A percentile compares a stretch with the other conserved stretches of the same genome.
phyloP scores from a whole-genome alignment of 2,329 filamentous ascomycete species.

The Colletotrichum agaves region DNA sequence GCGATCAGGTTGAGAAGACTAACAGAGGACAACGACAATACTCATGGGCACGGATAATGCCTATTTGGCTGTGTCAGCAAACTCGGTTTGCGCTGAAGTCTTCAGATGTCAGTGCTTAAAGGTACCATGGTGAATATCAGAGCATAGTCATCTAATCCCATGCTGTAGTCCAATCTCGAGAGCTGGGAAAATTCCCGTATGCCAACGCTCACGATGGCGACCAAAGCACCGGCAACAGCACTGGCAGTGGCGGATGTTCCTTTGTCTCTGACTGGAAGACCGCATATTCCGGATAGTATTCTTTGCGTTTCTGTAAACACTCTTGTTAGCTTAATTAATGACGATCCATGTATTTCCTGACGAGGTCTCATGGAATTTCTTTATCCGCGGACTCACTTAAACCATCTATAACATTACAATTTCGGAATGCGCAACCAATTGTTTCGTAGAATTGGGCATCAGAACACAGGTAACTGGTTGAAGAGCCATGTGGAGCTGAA shows the following conservation, averaged over 20 bases:
- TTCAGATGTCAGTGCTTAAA: not conserved
- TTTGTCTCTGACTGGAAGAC: conserved; percentile 7
- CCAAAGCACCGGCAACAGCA: conserved; percentile 15
- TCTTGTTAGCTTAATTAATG: not conserved
- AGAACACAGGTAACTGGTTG: not conserved
- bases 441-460: not conserved
- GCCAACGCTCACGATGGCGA: conserved; percentile 18
- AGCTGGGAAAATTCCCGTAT: conserved; percentile 22
- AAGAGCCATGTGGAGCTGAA: not conserved
- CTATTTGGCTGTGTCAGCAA: not conserved
- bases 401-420: not conserved
- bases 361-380: too few relatives aligned
- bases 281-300: conserved; percentile 10
- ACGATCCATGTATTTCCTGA: too few relatives aligned
- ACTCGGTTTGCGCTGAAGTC: not conserved
- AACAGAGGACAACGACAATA: conserved; percentile 10
- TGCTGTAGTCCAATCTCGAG: conserved; percentile 5
- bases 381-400: not conserved
- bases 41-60: conserved; percentile 26
- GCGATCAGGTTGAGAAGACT: too few relatives aligned
- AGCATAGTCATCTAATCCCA: conserved; percentile 26
- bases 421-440: conserved; percentile 7
- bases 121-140: conserved; percentile 20
- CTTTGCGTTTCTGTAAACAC: conserved; percentile 6
- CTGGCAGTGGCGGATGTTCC: conserved; percentile 19